These are phyloP conservation scores for Cadophora sp. DNA, from an alignment of 2,329 filamentous ascomycete genomes.

Conservation along the genomic window DNA sequence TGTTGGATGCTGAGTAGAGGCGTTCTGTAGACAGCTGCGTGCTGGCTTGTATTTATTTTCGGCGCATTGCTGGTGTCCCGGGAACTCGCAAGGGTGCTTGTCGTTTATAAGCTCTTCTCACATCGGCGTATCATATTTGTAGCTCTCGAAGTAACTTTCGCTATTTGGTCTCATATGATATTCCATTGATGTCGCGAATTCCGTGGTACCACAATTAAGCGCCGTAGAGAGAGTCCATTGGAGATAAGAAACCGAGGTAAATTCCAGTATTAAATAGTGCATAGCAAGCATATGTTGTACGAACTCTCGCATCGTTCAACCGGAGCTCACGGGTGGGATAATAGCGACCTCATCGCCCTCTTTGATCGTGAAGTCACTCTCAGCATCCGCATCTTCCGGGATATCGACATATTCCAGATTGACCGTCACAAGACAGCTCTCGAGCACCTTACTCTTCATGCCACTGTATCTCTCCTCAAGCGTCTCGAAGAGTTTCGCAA, in stretches of 20 bases:
- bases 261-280: background rate
- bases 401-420: constrained; percentile 84
- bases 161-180: too few species aligned
- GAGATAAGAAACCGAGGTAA: background rate
- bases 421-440: constrained; percentile 77
- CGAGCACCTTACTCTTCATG: constrained; percentile 71
- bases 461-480: constrained; percentile 75
- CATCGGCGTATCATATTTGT: too few species aligned
- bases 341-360: constrained; percentile 85
- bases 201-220: background rate
- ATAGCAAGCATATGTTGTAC: background rate
- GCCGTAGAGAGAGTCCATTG: background rate
- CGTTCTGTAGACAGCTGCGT: background rate
- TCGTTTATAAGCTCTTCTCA: too few species aligned
- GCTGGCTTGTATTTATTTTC: background rate
- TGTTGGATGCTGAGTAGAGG: constrained; percentile 21
- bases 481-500: constrained; percentile 67
- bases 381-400: constrained; percentile 50
- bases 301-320: constrained; percentile 53
- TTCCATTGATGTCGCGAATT: too few species aligned
- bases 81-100: too few species aligned
- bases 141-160: too few species aligned
- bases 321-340: constrained; percentile 87
- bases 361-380: constrained; percentile 59
- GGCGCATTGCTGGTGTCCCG: background rate